Base-by-base conservation (phyloP, 176 grass and related monocot genomes). In the Oryza nivara region DNA sequence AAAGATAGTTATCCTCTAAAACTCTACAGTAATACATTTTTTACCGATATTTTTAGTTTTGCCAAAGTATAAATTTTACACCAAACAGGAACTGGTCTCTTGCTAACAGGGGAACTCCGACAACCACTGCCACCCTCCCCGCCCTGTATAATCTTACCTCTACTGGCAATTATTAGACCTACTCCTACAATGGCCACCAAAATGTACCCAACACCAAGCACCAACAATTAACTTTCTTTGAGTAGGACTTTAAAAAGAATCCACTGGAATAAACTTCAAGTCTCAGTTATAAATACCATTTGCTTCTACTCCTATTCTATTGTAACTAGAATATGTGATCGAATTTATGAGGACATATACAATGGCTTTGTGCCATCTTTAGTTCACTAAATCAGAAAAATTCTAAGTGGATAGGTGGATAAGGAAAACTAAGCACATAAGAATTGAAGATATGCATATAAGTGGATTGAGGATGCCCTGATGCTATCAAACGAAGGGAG, bases 151-250 rank as follows among this genome's bases (percentile, higher is more conserved):
- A 58, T 64, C 78, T 47, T 47, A 67, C 17, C 22, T 75, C 35
- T 68, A 14, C 47, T 25, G 17, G 3, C 78, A 75, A 69, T 81
- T 75, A 87, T 75, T 81, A 75, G 56, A 44, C 52, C 44, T 20
- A 67, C 77, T 16, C 43, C 6, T 6, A 41, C 44, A 28, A 47
- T 22, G 43, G 22, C 36, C 70, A 45, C 61, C 15, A 38, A 28
- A 73, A 74, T 49, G 56, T 49, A n/a, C 17, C 49, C 11, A 66
- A 23, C 17, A 58, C 23, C 6, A 61, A 46, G 54, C 68, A 9
- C 51, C 73, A 60, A 82, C 3, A 74, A 48, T 47, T 30, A 74
- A 65, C 22, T 30, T 46, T 80, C 25, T 68, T 13, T 7, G 17
- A 26, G 10, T 38, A 13, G 66, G 17, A 12, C 47, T n/a, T 38